Base-by-base conservation (phyloP, 1,284 basidiomycete species). In the Anthracocystis setariae region DNA sequence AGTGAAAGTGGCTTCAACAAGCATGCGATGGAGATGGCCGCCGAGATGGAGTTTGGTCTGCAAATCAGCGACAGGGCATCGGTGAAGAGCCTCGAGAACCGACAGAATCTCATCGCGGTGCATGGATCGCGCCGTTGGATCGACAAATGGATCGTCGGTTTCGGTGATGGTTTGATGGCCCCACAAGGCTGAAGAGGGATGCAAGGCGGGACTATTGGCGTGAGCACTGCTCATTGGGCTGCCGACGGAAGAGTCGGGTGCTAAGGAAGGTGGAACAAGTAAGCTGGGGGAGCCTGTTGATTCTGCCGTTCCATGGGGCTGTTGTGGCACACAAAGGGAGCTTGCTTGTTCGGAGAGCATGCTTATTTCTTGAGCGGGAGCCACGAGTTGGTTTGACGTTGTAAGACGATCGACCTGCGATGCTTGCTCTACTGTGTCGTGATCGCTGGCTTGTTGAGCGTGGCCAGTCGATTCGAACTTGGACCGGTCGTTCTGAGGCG, bases 1-100 rank as follows among this genome's bases (percentile, higher is more conserved):
- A 7, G 20, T 33, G 2, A 56, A 63, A 1, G 46, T 55, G 17
- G 57, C 50, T 35, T 77, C 74, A 18, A 67, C 45, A 2, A 79
- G 56, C 27, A 78, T 42, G 29, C 69, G 52, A 39, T 80, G 68
- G 5, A 78, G 52, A 17, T 79, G 73, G 12, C 71, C 61, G 9
- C 59, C 64, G 2, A 78, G 64, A 32, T 71, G 75, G 4, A 78
- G 69, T 48, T 76, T 70, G 33, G 46, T 60, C 25, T 54, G 53
- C 18, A 74, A 32, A 21, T 70, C 67, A 46, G 52, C 21, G 7
- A 62, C 43, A 4, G 64, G 37, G 33, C 71, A 65, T 42, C 66
- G 45, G 17, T 65, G 60, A 0, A 74, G 46, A 5, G 71, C 66
- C 39, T 70, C 68, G 21, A 74, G 55, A 2, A 74, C 62, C 3